Base-by-base conservation (phyloP, 768 basidiomycete genomes). In the Albatrellus ellisii region DNA sequence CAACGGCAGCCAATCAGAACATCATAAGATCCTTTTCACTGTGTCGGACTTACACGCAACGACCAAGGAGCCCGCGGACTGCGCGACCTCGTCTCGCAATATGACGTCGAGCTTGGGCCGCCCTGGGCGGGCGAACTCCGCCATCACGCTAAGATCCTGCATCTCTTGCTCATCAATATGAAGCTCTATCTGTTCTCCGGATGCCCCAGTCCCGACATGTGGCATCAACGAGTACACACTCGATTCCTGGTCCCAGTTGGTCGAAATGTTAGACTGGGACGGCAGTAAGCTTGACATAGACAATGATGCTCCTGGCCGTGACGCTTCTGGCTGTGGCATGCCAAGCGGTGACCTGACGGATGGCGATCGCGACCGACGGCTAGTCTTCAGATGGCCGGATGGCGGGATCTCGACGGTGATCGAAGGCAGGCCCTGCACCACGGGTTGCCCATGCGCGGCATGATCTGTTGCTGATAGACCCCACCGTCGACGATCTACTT, bases 41-140 rank as follows among this genome's bases (percentile, higher is more conserved):
- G n/a, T n/a, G 26, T 20, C 31, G 14, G 20, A 1, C 17, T 24
- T 10, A 71, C 81, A 64, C 52, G 76, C 78, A 36, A 87, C 82
- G 34, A 77, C 62, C 43, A 81, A 54, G 10, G 70, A 62, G 14
- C 79, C 79, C 46, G 59, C 52, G 24, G 78, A 67, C 12, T 52
- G 52, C 35, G 69, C 62, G 3, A 82, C 70, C 58, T 86, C 85
- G 43, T 82, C 78, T 22, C 68, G 66, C 18, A 85, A 52, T 26
- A 85, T 70, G 42, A 65, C 59, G 29, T 73, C 70, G 29, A 87
- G 53, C 50, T 69, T 75, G 20, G 84, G 85, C 52, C 73, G 71
- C 2, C 85, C 85, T 3, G 70, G 69, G 34, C 75, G 62, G 22
- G 75, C 77, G 43, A 71, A 63, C 59, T 85, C 82, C 6, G 77